A percentile compares a stretch with the other conserved stretches of the same genome.
Conservation (phyloP, 192 early-diverging fungal genomes). For the Coemansia biformis region DNA sequence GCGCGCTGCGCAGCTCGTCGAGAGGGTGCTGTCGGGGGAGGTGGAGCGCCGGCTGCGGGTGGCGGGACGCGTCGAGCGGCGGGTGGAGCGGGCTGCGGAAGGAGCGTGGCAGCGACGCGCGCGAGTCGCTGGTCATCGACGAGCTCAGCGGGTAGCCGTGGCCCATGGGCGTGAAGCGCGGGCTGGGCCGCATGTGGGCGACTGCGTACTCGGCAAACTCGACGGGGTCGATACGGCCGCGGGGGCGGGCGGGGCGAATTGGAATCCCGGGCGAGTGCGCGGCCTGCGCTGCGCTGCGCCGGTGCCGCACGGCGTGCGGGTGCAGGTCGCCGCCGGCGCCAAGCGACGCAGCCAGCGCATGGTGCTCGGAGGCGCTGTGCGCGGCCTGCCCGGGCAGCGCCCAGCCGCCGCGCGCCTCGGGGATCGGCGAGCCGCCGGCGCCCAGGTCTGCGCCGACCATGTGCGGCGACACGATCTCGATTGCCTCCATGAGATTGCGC, state of each 20-base stretch:
- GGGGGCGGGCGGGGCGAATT: neutral
- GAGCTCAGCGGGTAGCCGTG: conserved; percentile 21
- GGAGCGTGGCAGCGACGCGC: conserved; percentile 30
- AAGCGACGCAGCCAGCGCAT: conserved; percentile 9
- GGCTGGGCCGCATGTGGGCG: conserved; percentile 33
- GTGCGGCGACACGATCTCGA: conserved; percentile 37
- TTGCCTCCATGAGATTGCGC: conserved; percentile 36
- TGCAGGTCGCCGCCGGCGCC: conserved; percentile 11
- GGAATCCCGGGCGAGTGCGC: neutral
- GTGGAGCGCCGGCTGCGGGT: too few relatives aligned
- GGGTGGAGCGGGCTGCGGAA: conserved; percentile 9
- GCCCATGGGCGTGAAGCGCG: conserved; percentile 38
- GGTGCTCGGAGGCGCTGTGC: conserved; percentile 17
- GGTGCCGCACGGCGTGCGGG: conserved; percentile 24
- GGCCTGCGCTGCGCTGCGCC: conserved; percentile 7
- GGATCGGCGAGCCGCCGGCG: conserved; percentile 26
- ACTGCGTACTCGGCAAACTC: conserved; percentile 42
- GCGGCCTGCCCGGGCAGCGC: conserved; percentile 30
- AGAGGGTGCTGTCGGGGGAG: too few relatives aligned
- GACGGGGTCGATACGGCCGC: neutral
- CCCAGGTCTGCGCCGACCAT: conserved; percentile 27
- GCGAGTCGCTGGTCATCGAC: conserved; percentile 22
- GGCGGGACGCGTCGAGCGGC: too few relatives aligned
- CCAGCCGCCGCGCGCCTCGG: conserved; percentile 34
- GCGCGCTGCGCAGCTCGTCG: too few relatives aligned